Evolutionary conservation across 2,329 filamentous ascomycete species (phyloP).

Genomic region (Xylariaceae sp.): DNA sequence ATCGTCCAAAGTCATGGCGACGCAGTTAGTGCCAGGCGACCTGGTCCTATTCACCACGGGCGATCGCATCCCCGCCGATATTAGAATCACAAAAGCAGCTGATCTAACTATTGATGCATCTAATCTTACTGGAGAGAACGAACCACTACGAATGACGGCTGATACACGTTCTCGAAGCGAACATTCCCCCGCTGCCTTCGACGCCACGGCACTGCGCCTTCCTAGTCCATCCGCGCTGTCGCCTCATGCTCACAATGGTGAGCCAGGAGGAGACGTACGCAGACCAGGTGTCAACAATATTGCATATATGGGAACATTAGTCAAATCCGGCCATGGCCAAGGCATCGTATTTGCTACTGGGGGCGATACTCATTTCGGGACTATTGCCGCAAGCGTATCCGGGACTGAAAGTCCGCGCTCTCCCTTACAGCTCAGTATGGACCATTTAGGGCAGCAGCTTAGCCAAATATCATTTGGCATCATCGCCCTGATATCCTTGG

Average conservation of each 20-base stretch:
- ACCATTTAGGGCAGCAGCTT: constrained; percentile 91
- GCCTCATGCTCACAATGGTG: constrained; percentile 58
- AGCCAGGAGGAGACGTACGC: constrained; percentile 65
- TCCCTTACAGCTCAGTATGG: constrained; percentile 94
- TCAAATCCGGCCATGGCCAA: constrained; percentile 92
- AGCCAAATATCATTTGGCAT: constrained; percentile 97
- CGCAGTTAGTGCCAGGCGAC: constrained; percentile 88
- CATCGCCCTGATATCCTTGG: constrained; percentile 87
- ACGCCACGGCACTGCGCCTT: constrained; percentile 40
- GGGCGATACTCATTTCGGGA: constrained; percentile 90
- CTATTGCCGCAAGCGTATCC: constrained; percentile 90
- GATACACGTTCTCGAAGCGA: constrained; percentile 52
- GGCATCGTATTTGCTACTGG: constrained; percentile 98
- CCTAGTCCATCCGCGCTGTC: constrained; percentile 49
- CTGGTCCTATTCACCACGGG: constrained; percentile 93
- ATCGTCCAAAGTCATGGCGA: constrained; percentile 83
- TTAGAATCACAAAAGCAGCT: constrained; percentile 87
- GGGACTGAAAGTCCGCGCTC: constrained; percentile 95
- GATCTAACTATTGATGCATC: constrained; percentile 95
- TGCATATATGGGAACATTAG: constrained; percentile 96
- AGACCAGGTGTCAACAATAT: constrained; percentile 84
- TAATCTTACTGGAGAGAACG: constrained; percentile 95
- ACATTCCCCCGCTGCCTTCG: constrained; percentile 29
- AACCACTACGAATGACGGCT: constrained; percentile 79
- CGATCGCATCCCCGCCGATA: constrained; percentile 93